These are phyloP conservation scores for Cicer cuneatum DNA, from an alignment of 306 rosid genomes.

Conservation along the genomic window DNA sequence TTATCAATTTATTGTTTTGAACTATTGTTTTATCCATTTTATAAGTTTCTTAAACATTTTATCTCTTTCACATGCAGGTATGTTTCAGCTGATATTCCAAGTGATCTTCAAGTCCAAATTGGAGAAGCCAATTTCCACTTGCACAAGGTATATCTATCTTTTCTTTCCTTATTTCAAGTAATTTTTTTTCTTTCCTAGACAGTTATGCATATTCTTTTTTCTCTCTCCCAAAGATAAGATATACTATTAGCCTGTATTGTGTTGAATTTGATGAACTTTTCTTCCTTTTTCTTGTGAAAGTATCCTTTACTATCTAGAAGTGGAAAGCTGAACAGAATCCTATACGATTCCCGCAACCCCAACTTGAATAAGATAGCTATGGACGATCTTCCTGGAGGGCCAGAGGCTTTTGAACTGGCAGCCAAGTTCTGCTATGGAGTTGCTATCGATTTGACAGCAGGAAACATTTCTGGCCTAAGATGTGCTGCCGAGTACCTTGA, in stretches of 20 bases:
- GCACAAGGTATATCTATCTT: slow-evolving; percentile 75
- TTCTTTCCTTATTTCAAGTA: neutral
- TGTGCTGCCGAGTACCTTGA: slow-evolving; percentile 94
- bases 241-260: neutral
- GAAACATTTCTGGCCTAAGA: slow-evolving; percentile 91
- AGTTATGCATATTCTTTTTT: neutral
- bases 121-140: slow-evolving; percentile 74
- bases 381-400: slow-evolving; percentile 91
- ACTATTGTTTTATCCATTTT: slow-evolving; percentile 3
- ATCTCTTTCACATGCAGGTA: slow-evolving; percentile 56
- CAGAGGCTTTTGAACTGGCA: slow-evolving; percentile 84
- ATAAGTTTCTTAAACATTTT: slow-evolving; percentile 23
- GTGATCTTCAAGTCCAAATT: slow-evolving; percentile 80
- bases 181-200: neutral
- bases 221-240: neutral
- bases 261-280: slow-evolving; percentile 40
- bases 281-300: slow-evolving; percentile 49
- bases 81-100: slow-evolving; percentile 92
- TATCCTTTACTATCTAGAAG: slow-evolving; percentile 91
- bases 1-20: neutral
- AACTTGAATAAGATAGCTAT: slow-evolving; percentile 67
- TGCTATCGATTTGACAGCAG: slow-evolving; percentile 87
- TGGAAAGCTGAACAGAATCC: slow-evolving; percentile 88
- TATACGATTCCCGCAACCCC: slow-evolving; percentile 72
- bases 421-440: slow-evolving; percentile 92